Base-by-base conservation (phyloP, 345 rosid species). In the Hibiscus trionum region DNA sequence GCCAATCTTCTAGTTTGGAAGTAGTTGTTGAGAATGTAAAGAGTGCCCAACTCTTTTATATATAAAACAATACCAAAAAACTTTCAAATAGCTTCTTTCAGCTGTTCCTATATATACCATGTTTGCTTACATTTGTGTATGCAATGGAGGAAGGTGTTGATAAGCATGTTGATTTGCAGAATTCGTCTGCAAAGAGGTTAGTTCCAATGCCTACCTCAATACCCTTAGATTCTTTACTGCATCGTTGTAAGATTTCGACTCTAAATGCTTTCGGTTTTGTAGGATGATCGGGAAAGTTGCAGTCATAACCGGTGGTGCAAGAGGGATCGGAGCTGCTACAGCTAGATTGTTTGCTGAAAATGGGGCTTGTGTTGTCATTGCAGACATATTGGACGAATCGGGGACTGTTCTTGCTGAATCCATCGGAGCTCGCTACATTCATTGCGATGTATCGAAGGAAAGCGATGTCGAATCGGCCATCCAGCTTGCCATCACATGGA, bases 271-370 rank as follows among this genome's bases (percentile, higher is more conserved):
- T 47, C 49, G 47, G 6, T 33, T 68, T 55, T 53, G 72, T 37
- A 87, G 82, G 86, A 72, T 93, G 75, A 61, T 6, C 21, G 86
- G 87, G 11, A 87, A 86, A 78, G 98, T 89, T 21, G 93, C 85
- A 5, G 82, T 91, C 0, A 80, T 93, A 75, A 91, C 93, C 2
- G 98, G 93, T 4, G 98, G 92, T 24, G 97, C 97, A 35, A 88
- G 92, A 78, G 98, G 97, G 17, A 91, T 91, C 3, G 97, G 96
- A 58, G 97, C 91, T 5, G 92, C 96, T 33, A 82, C 90, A 6
- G 96, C 93, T 24, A 87, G 71, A 61, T 15, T 86, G 15, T 88
- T 90, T 58, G 78, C 91, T 5, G 74, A 89, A 69, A 78, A 86
- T 24, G 98, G 98, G 0, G 98, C 98, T 0, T 70, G 78, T 56